Conservation (phyloP, 164 flowering plant species). For the Tetrastigma voinierianum region DNA sequence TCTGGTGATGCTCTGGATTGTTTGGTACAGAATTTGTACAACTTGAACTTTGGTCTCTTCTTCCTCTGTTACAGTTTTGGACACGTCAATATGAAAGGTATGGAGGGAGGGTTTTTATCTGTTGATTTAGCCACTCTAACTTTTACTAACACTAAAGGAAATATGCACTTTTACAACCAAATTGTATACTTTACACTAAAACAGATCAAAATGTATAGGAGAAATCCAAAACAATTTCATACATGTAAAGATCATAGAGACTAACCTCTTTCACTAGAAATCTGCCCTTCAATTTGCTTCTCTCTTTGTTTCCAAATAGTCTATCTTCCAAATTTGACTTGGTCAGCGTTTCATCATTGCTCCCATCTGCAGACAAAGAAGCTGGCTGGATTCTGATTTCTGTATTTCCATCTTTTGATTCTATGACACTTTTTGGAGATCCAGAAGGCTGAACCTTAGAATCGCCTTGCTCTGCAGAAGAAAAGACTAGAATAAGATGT, state of each 20-base stretch:
- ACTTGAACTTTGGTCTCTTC: slow-evolving; percentile 15
- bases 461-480: slow-evolving; percentile 19
- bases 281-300: slow-evolving; percentile 19
- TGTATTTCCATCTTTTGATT: slow-evolving; percentile 8
- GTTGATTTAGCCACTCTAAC: background rate
- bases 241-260: background rate
- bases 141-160: background rate
- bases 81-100: slow-evolving; percentile 11
- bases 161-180: too few relatives aligned
- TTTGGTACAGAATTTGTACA: slow-evolving; percentile 4
- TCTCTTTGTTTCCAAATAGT: slow-evolving; percentile 7
- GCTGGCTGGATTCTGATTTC: background rate
- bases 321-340: slow-evolving; percentile 8
- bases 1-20: slow-evolving; percentile 11
- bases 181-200: too few relatives aligned
- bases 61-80: slow-evolving; percentile 22
- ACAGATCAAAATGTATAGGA: background rate
- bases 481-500: background rate
- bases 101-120: background rate
- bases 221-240: background rate
- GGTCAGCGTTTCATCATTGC: slow-evolving; percentile 9
- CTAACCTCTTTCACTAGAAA: slow-evolving; percentile 30
- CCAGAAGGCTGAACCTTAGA: slow-evolving; percentile 10
- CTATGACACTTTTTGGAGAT: slow-evolving; percentile 8
- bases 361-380: slow-evolving; percentile 6